Percentiles rank a stretch among this genome's conserved stretches.
phyloP scores from a whole-genome alignment of 2,329 filamentous ascomycete species.

The Xylaria multiplex region DNA sequence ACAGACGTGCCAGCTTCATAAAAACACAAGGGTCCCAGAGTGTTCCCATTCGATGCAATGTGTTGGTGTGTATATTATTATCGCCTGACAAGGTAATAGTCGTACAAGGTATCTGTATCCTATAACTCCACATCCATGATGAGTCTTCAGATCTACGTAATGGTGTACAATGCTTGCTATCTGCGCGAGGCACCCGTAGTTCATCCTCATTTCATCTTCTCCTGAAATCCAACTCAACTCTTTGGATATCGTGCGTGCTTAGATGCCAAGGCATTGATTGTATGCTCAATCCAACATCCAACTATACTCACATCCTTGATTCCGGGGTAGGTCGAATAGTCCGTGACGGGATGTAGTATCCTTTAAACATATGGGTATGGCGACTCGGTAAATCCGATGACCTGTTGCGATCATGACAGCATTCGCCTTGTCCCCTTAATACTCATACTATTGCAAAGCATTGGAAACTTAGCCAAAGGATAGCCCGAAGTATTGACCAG shows the following conservation, averaged over 20 bases:
- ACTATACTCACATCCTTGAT: neutral
- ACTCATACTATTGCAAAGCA: conserved; percentile 1
- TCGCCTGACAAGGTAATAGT: conserved; percentile 10
- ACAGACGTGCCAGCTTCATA: neutral
- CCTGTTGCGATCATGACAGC: too few relatives aligned
- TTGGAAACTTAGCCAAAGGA: neutral
- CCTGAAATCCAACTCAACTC: neutral
- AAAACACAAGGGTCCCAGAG: neutral
- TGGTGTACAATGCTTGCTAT: neutral
- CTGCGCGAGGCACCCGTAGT: too few relatives aligned
- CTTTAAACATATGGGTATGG: too few relatives aligned
- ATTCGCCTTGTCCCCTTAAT: neutral
- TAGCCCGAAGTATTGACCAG: neutral
- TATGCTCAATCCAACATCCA: neutral
- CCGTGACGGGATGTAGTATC: neutral
- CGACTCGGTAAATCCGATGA: too few relatives aligned
- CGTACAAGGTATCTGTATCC: conserved; percentile 26
- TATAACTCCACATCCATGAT: neutral
- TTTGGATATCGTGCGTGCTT: neutral
- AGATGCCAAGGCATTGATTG: neutral
- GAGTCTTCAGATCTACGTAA: neutral
- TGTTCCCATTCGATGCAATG: neutral
- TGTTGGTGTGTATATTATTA: conserved; percentile 8
- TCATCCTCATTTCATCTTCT: neutral
- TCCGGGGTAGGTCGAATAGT: neutral